Evolutionary conservation across 805 yeast species (phyloP).

Genomic region (Starmerella davenportii): DNA sequence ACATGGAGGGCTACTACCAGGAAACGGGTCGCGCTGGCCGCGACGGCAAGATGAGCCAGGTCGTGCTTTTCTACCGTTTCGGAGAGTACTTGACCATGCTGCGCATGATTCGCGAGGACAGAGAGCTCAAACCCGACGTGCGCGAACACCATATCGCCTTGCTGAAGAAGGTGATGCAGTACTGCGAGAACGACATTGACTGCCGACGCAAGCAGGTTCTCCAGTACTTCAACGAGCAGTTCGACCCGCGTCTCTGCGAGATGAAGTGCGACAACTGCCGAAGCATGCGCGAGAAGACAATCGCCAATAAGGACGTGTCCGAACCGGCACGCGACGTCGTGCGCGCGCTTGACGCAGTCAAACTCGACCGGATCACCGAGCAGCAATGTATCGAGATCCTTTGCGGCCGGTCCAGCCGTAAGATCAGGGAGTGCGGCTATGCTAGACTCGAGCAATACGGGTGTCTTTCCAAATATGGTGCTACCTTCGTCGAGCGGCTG

Average conservation of each 20-base stretch:
- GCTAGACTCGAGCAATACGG: slow-evolving; percentile 49
- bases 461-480: slow-evolving; percentile 9
- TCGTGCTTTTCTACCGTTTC: slow-evolving; percentile 66
- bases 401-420: slow-evolving; percentile 40
- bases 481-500: slow-evolving; percentile 39
- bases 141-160: slow-evolving; percentile 63
- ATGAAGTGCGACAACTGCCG: slow-evolving; percentile 75
- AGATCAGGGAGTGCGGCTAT: slow-evolving; percentile 43
- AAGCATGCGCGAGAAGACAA: slow-evolving; percentile 26
- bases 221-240: slow-evolving; percentile 75
- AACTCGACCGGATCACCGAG: slow-evolving; percentile 43
- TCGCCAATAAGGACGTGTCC: slow-evolving; percentile 42
- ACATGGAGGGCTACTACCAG: slow-evolving; percentile 89
- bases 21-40: slow-evolving; percentile 98
- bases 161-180: slow-evolving; percentile 67
- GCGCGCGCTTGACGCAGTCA: slow-evolving; percentile 37
- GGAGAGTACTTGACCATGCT: slow-evolving; percentile 64
- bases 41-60: slow-evolving; percentile 70
- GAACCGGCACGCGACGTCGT: slow-evolving; percentile 41
- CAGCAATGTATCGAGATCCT: slow-evolving; percentile 69
- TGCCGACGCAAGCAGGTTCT: slow-evolving; percentile 80
- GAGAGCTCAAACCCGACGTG: slow-evolving; percentile 41
- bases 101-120: slow-evolving; percentile 59
- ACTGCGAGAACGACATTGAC: slow-evolving; percentile 79
- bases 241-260: slow-evolving; percentile 45